Percentiles rank a stretch among this genome's conserved stretches.
These are phyloP conservation scores for Cutaneotrichosporon curvatum DNA, from an alignment of 1,284 basidiomycete genomes.

Conservation along the genomic window DNA sequence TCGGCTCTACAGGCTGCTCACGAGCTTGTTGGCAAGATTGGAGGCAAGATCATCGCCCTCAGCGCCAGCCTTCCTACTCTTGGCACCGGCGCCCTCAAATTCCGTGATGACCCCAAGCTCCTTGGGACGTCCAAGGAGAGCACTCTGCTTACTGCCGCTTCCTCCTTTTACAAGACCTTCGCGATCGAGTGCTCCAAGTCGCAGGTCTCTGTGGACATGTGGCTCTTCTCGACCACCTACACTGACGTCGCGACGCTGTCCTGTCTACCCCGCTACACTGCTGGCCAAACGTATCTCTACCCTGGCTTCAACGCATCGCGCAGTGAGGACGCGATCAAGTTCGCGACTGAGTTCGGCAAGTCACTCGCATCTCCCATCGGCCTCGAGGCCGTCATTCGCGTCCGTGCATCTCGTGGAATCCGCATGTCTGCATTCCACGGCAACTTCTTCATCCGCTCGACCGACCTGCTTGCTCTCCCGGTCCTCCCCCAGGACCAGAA, in stretches of 20 bases:
- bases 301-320: constrained; percentile 94
- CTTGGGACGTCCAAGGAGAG: constrained; percentile 94
- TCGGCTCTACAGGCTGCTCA: constrained; percentile 92
- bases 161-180: constrained; percentile 97
- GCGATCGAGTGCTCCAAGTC: constrained; percentile 97
- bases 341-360: constrained; percentile 92
- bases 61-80: constrained; percentile 79
- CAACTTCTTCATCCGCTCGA: constrained; percentile 98
- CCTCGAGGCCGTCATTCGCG: constrained; percentile 94
- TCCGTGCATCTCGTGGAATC: constrained; percentile 87
- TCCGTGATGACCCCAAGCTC: constrained; percentile 92
- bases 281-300: constrained; percentile 97
- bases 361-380: constrained; percentile 91
- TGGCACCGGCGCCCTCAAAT: constrained; percentile 88
- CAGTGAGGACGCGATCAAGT: constrained; percentile 93
- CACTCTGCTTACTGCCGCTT: constrained; percentile 74
- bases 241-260: constrained; percentile 80
- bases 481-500: constrained; percentile 94
- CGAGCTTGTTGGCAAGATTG: constrained; percentile 88
- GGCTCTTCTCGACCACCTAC: constrained; percentile 87
- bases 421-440: constrained; percentile 98
- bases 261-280: constrained; percentile 92
- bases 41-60: constrained; percentile 91
- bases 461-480: constrained; percentile 92
- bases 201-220: constrained; percentile 99